Evolutionary conservation across 78 protist genomes (phyloP).

Genomic region (Dictyostelium capitatum): DNA sequence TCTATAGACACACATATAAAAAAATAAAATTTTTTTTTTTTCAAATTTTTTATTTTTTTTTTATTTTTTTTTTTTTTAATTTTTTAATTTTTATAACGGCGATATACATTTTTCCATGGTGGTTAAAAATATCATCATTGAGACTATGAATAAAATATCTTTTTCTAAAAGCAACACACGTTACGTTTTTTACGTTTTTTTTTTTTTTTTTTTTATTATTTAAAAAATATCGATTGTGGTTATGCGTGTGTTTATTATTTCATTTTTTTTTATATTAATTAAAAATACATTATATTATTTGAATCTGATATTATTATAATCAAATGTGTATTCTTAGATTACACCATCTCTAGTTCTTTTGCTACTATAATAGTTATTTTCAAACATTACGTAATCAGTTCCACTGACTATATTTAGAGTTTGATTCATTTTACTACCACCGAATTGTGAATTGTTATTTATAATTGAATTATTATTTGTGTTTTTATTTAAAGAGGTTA

Average conservation of each 20-base stretch:
- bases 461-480: neutral
- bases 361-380: neutral
- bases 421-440: neutral
- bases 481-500: neutral
- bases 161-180: too few species aligned
- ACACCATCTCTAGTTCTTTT: slow-evolving; percentile 13
- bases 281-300: neutral
- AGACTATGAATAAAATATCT: too few species aligned
- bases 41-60: neutral
- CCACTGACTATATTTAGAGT: neutral
- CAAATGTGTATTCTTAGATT: neutral
- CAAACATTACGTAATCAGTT: neutral
- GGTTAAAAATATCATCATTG: too few species aligned
- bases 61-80: neutral
- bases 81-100: neutral
- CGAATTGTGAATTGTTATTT: neutral
- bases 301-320: neutral
- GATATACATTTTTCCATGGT: too few species aligned
- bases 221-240: too few species aligned
- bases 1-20: too few species aligned
- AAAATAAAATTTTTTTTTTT: neutral
- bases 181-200: too few species aligned
- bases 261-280: neutral
- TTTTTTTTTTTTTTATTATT: too few species aligned
- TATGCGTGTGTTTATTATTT: neutral